These are phyloP conservation scores for Quercus rubra DNA, from an alignment of 306 rosid species.

Conservation along the genomic window DNA sequence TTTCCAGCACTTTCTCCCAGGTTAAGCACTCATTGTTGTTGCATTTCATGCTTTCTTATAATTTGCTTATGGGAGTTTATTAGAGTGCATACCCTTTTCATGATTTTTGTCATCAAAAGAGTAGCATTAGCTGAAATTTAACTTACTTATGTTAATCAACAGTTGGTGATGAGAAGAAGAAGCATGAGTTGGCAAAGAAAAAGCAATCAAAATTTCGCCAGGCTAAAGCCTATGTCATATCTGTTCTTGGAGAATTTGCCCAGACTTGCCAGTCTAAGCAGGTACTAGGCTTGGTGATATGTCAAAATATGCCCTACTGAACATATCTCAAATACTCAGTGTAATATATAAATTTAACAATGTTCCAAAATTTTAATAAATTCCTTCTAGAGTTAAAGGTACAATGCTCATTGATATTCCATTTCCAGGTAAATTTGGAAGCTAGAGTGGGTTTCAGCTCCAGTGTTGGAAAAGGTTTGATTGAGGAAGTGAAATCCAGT, in stretches of 20 bases:
- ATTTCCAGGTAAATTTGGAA: constrained; percentile 75
- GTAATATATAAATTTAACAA: neutral
- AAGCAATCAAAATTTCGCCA: constrained; percentile 65
- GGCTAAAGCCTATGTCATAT: constrained; percentile 83
- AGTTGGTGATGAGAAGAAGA: constrained; percentile 53
- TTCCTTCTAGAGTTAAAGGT: neutral
- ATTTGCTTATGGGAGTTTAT: too few species aligned
- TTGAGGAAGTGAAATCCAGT: constrained; percentile 60
- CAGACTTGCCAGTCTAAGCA: constrained; percentile 62
- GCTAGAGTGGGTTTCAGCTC: constrained; percentile 73
- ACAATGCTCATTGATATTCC: constrained; percentile 8
- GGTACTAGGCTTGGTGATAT: constrained; percentile 32
- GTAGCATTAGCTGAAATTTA: neutral
- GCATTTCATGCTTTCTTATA: neutral
- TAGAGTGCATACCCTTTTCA: neutral
- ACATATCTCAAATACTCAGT: neutral
- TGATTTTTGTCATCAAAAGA: neutral
- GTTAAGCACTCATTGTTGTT: neutral
- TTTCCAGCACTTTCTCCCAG: too few species aligned
- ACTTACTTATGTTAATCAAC: constrained; percentile 3
- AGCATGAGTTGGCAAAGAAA: constrained; percentile 28
- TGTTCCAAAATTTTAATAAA: neutral
- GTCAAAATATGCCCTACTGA: neutral
- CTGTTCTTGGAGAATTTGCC: constrained; percentile 86
- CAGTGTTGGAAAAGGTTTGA: constrained; percentile 53